These are phyloP conservation scores for Candida loeiensis DNA, from an alignment of 805 yeast genomes.

Conservation along the genomic window DNA sequence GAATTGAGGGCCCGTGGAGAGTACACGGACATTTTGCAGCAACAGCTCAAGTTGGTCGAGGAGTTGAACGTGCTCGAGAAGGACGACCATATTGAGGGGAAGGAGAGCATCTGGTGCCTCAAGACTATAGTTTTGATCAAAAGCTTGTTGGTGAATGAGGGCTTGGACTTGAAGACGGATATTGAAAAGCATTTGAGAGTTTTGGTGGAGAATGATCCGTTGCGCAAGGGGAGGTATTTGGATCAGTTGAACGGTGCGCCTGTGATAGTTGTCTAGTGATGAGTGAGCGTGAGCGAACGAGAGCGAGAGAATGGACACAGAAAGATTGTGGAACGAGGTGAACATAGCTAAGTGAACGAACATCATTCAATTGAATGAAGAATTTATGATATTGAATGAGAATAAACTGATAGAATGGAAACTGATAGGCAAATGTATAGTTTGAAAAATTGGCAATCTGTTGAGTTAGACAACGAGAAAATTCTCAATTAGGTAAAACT, in stretches of 20 bases:
- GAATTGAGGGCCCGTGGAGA: conserved; percentile 17
- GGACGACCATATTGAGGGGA: conserved; percentile 50
- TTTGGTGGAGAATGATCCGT: conserved; percentile 58
- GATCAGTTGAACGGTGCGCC: conserved; percentile 30
- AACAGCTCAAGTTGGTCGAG: conserved; percentile 46
- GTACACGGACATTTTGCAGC: conserved; percentile 37
- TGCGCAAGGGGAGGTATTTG: conserved; percentile 57
- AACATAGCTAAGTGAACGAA: too few relatives aligned
- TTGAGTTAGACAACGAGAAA: too few relatives aligned
- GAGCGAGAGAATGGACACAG: too few relatives aligned
- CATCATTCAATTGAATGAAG: too few relatives aligned
- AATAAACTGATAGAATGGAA: too few relatives aligned
- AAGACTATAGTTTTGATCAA: conserved; percentile 53
- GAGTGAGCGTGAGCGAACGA: not conserved
- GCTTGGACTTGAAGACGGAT: conserved; percentile 21
- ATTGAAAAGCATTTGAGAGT: conserved; percentile 35
- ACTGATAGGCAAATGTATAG: not conserved
- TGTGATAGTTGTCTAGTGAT: conserved; percentile 1
- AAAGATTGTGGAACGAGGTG: too few relatives aligned
- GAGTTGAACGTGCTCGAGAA: conserved; percentile 72
- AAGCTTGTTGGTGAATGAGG: conserved; percentile 19
- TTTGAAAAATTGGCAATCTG: too few relatives aligned
- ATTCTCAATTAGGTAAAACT: too few relatives aligned
- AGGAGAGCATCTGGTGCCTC: conserved; percentile 73
- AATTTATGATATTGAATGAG: too few relatives aligned